Evolutionary conservation across 176 grass and related monocot genomes (phyloP).

Genomic region (Typha latifolia): DNA sequence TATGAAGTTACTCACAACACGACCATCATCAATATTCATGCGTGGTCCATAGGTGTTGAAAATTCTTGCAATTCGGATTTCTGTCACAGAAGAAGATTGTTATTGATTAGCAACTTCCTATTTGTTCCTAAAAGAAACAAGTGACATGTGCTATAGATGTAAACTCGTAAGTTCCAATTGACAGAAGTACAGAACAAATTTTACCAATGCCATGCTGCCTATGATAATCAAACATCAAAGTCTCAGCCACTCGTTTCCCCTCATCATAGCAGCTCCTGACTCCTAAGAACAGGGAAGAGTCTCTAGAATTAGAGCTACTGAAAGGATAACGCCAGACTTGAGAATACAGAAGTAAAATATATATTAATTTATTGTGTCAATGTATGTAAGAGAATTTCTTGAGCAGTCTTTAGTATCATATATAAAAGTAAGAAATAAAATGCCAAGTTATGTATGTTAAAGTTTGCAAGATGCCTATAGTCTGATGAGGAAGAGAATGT

Average conservation of each 20-base stretch:
- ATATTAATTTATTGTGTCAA: conserved; percentile 6
- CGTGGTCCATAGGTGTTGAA: conserved; percentile 99
- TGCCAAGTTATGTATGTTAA: no score
- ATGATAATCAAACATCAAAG: conserved; percentile 99
- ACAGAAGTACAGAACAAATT: neutral
- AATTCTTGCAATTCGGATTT: conserved; percentile 98
- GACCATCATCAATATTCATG: conserved; percentile 99
- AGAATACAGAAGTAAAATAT: neutral
- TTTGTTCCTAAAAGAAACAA: neutral
- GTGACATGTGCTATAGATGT: neutral
- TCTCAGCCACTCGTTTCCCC: conserved; percentile 99
- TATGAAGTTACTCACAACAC: conserved; percentile 99
- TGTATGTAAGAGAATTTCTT: neutral
- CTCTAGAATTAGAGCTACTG: neutral
- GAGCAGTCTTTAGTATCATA: no score
- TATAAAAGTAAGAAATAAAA: no score
- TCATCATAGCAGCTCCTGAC: conserved; percentile 99
- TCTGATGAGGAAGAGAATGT: no score
- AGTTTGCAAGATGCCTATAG: no score
- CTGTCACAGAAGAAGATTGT: conserved; percentile 30
- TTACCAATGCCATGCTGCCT: conserved; percentile 98
- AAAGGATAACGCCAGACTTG: neutral
- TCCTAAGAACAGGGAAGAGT: conserved; percentile 43
- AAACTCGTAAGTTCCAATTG: neutral
- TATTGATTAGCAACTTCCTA: neutral